phyloP scores from a whole-genome alignment of 2,329 filamentous ascomycete genomes.

The Orbilia quercus region DNA sequence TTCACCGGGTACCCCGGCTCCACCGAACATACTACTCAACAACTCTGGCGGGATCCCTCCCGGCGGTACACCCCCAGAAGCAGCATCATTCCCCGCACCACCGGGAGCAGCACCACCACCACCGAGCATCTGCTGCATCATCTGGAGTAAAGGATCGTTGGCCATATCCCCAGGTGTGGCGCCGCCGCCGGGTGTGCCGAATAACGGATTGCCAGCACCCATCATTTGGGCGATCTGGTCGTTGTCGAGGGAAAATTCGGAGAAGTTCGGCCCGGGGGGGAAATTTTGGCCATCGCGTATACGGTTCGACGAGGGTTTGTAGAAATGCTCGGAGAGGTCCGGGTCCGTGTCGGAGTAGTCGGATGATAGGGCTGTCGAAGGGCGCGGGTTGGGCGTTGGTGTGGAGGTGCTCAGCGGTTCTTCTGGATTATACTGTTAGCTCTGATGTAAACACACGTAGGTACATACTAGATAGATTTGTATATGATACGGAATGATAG shows the following conservation, averaged over 20 bases:
- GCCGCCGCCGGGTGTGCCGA: slow-evolving; percentile 58
- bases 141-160: slow-evolving; percentile 77
- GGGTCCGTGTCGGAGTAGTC: slow-evolving; percentile 72
- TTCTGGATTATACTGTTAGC: too few relatives aligned
- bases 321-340: slow-evolving; percentile 81
- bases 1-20: slow-evolving; percentile 55
- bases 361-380: slow-evolving; percentile 64
- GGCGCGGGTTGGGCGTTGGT: slow-evolving; percentile 60
- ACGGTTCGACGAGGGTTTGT: slow-evolving; percentile 67
- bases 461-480: too few relatives aligned
- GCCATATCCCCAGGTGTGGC: slow-evolving; percentile 67
- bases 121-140: slow-evolving; percentile 79
- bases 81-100: too few relatives aligned
- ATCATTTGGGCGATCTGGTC: slow-evolving; percentile 74
- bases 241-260: slow-evolving; percentile 63
- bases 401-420: slow-evolving; percentile 55
- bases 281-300: slow-evolving; percentile 61
- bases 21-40: slow-evolving; percentile 61
- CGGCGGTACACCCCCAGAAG: slow-evolving; percentile 62
- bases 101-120: slow-evolving; percentile 63
- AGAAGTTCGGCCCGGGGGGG: slow-evolving; percentile 49
- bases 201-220: slow-evolving; percentile 63
- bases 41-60: slow-evolving; percentile 55
- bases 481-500: too few relatives aligned
- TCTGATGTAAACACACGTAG: too few relatives aligned